These are phyloP conservation scores for Lycium barbarum DNA, from an alignment of 257 asterid genomes.

Conservation along the genomic window DNA sequence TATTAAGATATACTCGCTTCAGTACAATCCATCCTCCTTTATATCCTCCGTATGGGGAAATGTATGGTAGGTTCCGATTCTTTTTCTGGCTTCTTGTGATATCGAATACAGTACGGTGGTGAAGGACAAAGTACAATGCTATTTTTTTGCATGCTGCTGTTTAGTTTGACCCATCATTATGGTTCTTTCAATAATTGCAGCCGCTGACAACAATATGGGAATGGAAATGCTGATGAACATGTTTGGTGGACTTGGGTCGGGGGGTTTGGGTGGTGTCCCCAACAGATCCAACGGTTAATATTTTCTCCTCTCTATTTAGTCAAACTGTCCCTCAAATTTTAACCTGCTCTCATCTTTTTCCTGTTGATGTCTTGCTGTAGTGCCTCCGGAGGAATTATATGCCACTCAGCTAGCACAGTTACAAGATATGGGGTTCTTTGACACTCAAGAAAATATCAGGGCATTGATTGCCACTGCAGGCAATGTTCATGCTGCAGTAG, in stretches of 20 bases:
- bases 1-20: background rate
- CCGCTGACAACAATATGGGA: conserved; percentile 39
- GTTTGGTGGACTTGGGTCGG: conserved; percentile 59
- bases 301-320: background rate
- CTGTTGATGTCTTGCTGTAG: conserved; percentile 36
- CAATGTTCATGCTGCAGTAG: conserved; percentile 64
- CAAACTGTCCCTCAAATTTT: background rate
- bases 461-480: conserved; percentile 58
- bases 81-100: conserved; percentile 18
- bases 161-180: conserved; percentile 16
- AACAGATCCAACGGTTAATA: conserved; percentile 47
- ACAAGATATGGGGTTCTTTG: conserved; percentile 63
- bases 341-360: background rate
- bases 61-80: background rate
- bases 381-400: conserved; percentile 56
- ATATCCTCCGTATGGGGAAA: background rate
- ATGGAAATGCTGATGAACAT: conserved; percentile 56
- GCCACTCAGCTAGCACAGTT: conserved; percentile 56
- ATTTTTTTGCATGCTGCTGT: conserved; percentile 8
- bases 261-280: conserved; percentile 44
- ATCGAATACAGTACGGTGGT: background rate
- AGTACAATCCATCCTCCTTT: background rate
- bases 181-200: conserved; percentile 10
- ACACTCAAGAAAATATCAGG: conserved; percentile 50
- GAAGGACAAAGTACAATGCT: conserved; percentile 3